Percentiles rank a stretch among this genome's conserved stretches.
These are phyloP conservation scores for Venturia pyrina DNA, from an alignment of 2,329 filamentous ascomycete species.

Conservation along the genomic window DNA sequence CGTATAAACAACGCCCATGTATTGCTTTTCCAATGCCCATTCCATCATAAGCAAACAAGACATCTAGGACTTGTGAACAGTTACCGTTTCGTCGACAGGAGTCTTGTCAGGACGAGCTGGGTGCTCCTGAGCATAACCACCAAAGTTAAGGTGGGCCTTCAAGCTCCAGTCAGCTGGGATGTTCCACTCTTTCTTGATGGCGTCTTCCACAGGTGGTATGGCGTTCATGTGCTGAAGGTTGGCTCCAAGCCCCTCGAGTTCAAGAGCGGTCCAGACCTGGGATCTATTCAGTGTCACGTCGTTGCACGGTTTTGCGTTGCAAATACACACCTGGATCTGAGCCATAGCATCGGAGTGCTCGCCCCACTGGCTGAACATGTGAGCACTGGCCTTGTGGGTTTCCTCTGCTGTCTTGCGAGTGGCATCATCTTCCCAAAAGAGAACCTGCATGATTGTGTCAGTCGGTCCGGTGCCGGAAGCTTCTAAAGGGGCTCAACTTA, in stretches of 20 bases:
- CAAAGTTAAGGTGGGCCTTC: conserved; percentile 9
- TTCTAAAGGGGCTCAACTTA: neutral
- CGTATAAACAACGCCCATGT: neutral
- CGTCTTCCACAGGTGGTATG: conserved; percentile 14
- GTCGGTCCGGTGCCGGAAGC: neutral
- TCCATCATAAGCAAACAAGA: neutral
- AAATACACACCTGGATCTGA: conserved; percentile 13
- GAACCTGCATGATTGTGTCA: conserved; percentile 3
- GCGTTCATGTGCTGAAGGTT: conserved; percentile 23
- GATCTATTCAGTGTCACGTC: neutral
- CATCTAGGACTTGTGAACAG: conserved; percentile 8
- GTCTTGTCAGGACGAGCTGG: conserved; percentile 9
- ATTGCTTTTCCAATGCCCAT: neutral
- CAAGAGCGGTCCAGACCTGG: conserved; percentile 20
- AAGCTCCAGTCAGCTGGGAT: conserved; percentile 7
- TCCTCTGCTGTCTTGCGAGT: conserved; percentile 9
- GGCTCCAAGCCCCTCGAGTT: conserved; percentile 21
- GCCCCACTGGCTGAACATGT: conserved; percentile 14
- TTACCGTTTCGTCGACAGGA: neutral
- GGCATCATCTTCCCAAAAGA: conserved; percentile 14
- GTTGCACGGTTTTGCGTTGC: neutral
- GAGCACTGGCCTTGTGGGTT: conserved; percentile 11
- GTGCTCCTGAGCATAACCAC: neutral
- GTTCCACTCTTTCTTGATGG: conserved; percentile 5
- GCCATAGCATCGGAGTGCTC: conserved; percentile 17